Evolutionary conservation across 768 basidiomycete genomes (phyloP).

Genomic region (Phylloporus scabripes): DNA sequence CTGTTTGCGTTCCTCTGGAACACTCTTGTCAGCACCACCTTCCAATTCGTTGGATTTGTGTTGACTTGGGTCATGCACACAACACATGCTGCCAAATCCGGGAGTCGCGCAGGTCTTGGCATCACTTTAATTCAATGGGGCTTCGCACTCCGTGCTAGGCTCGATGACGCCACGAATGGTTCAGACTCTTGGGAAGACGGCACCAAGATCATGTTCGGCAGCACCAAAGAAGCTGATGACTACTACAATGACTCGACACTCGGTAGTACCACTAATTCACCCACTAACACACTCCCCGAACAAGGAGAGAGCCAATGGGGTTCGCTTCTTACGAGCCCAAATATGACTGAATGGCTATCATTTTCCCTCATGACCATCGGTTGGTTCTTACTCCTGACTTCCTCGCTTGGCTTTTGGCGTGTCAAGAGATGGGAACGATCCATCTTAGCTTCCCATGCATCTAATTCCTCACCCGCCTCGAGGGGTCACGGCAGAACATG

Average conservation of each 20-base stretch:
- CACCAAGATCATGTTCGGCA: constrained; percentile 37
- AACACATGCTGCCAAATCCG: constrained; percentile 89
- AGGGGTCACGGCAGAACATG: constrained; percentile 27
- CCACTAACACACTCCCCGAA: constrained; percentile 5
- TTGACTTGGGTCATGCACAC: constrained; percentile 92
- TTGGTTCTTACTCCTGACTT: constrained; percentile 86
- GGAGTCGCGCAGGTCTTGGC: constrained; percentile 92
- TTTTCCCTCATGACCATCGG: constrained; percentile 93
- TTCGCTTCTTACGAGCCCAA: constrained; percentile 47
- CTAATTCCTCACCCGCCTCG: constrained; percentile 31
- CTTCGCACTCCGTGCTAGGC: constrained; percentile 60
- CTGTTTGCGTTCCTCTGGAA: constrained; percentile 91
- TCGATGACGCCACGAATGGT: constrained; percentile 39
- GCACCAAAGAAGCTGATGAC: constrained; percentile 42
- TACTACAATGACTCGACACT: constrained; percentile 31
- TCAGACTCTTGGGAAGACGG: constrained; percentile 27
- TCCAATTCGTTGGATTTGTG: constrained; percentile 94
- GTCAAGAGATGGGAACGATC: constrained; percentile 85
- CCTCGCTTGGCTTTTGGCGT: constrained; percentile 85
- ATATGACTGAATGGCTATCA: constrained; percentile 89
- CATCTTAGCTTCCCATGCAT: constrained; percentile 49
- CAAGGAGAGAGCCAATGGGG: constrained; percentile 27
- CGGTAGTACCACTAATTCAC: constrained; percentile 25
- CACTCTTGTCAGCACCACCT: constrained; percentile 87
- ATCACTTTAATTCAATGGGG: constrained; percentile 96